Percentiles rank a stretch among this genome's conserved stretches.
phyloP scores from a whole-genome alignment of 805 yeast species.

The Lachancea mirantina region DNA sequence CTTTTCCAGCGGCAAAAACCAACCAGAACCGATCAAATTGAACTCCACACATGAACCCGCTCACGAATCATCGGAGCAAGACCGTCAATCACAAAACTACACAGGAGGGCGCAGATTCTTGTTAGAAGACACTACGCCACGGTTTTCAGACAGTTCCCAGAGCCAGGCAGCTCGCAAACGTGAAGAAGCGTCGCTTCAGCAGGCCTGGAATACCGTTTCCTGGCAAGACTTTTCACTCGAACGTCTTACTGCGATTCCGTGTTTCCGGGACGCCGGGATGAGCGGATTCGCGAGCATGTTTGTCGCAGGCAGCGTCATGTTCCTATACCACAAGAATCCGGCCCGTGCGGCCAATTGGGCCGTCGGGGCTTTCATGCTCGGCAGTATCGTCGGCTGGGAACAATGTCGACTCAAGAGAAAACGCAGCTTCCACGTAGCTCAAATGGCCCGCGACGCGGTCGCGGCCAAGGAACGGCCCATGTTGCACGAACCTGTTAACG shows the following conservation, averaged over 20 bases:
- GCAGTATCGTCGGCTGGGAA: constrained; percentile 85
- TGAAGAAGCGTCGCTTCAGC: constrained; percentile 29
- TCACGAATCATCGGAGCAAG: constrained; percentile 3
- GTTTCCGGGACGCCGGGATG: constrained; percentile 72
- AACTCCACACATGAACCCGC: too few species aligned
- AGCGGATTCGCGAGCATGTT: constrained; percentile 69
- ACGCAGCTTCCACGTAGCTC: constrained; percentile 58
- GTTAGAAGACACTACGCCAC: constrained; percentile 36
- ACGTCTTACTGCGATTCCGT: constrained; percentile 55
- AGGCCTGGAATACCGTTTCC: constrained; percentile 39
- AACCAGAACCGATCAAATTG: constrained; percentile 4
- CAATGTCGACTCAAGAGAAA: constrained; percentile 74
- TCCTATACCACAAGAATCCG: constrained; percentile 57
- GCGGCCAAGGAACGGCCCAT: constrained; percentile 34
- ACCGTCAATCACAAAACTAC: constrained; percentile 16
- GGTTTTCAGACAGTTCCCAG: constrained; percentile 29
- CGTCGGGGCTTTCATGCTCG: constrained; percentile 68
- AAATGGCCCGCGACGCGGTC: constrained; percentile 52
- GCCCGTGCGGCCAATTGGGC: constrained; percentile 72
- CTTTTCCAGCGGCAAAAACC: constrained; percentile 10
- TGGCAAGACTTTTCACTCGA: constrained; percentile 46
- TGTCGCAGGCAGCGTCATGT: constrained; percentile 60
- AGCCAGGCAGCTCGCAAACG: constrained; percentile 19
- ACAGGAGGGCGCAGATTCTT: constrained; percentile 32
- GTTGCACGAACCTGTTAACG: constrained; percentile 24